phyloP scores from a whole-genome alignment of 352 stramenopile species.

The Phytophthora fragariaefolia region DNA sequence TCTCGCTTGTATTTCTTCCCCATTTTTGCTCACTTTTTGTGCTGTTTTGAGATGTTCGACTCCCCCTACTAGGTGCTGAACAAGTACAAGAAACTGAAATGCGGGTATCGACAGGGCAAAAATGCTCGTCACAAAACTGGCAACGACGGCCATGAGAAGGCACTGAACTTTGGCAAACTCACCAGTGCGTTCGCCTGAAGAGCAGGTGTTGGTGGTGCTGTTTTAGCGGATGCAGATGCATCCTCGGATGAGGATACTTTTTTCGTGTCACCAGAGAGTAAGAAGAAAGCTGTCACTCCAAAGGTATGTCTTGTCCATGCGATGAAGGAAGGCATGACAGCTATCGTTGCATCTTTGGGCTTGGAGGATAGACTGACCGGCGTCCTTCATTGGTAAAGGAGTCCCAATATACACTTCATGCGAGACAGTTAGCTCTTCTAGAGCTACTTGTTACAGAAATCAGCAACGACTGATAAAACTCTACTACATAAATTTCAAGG shows the following conservation, averaged over 20 bases:
- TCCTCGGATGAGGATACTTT: neutral
- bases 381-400: neutral
- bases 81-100: no score
- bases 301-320: neutral
- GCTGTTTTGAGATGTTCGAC: no score
- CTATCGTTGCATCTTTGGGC: neutral
- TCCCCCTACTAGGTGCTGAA: no score
- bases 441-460: no score
- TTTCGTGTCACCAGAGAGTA: neutral
- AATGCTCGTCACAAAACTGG: neutral
- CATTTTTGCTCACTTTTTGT: no score
- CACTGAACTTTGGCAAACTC: constrained; percentile 3
- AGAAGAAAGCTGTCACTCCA: neutral
- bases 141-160: constrained; percentile 5
- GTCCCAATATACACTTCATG: neutral
- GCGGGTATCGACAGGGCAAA: constrained; percentile 6
- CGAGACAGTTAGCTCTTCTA: no score
- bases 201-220: neutral
- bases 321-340: constrained; percentile 12
- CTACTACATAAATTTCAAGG: no score
- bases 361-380: neutral
- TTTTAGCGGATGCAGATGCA: constrained; percentile 6
- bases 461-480: no score
- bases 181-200: constrained; percentile 14
- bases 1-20: no score